Percentiles rank a stretch among this genome's conserved stretches.
phyloP scores from a whole-genome alignment of 495 filamentous ascomycete species.

The Penicillium bialowiezense region DNA sequence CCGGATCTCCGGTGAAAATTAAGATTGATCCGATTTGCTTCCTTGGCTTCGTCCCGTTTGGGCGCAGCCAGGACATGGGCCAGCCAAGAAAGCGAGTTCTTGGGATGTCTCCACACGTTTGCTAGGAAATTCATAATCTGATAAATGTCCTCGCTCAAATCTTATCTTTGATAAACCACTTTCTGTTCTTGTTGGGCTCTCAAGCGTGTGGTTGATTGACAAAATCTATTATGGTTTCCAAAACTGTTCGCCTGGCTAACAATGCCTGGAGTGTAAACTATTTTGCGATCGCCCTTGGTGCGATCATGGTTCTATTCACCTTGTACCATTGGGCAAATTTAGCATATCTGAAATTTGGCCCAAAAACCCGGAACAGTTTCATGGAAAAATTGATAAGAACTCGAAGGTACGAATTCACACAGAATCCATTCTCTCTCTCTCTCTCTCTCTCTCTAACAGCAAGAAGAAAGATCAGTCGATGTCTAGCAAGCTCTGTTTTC shows the following conservation, averaged over 20 bases:
- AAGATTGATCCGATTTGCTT: no score
- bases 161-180: not conserved
- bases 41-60: no score
- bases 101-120: no score
- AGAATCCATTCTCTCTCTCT: no score
- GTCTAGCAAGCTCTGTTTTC: not conserved
- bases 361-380: no score
- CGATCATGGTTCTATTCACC: conserved; percentile 47
- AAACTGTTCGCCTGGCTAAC: not conserved
- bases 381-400: no score
- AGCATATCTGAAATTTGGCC: conserved; percentile 4
- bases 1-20: no score
- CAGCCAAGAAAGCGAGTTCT: no score
- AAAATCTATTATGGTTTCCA: not conserved
- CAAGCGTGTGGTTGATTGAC: not conserved
- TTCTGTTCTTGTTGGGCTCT: not conserved
- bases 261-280: conserved; percentile 31
- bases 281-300: conserved; percentile 42
- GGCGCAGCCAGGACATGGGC: no score
- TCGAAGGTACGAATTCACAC: not conserved
- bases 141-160: not conserved
- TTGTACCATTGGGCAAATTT: conserved; percentile 43
- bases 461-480: not conserved
- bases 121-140: no score
- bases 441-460: not conserved